Base-by-base conservation (phyloP, 2,329 filamentous ascomycete species). In the Pseudocercospora ulei region DNA sequence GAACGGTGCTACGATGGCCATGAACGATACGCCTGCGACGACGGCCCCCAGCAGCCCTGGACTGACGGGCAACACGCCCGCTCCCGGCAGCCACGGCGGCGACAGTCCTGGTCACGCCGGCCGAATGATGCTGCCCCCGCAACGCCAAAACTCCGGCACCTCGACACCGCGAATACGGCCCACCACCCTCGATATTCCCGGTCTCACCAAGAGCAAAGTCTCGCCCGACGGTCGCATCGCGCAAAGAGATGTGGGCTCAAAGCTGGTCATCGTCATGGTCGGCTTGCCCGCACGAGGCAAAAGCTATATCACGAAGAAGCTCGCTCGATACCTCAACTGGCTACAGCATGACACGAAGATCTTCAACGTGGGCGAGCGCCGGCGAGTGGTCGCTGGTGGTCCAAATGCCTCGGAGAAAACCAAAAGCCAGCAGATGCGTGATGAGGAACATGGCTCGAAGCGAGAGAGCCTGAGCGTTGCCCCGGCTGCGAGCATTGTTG, bases 241-340 rank as follows among this genome's bases (percentile, higher is more conserved):
- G 39, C 79, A 88, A 58, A 75, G 88, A 56, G 90, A 98, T 71
- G 82, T 98, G 34, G 90, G 87, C 34, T 82, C 90, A 25, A 98
- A 98, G 69, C 71, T 98, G 46, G 85, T 96, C 58, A 93, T 98
- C 55, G 78, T 98, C 60, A 98, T 98, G 90, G 90, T 98, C 44
- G 90, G 90, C 48, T 67, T 98, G 54, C 90, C 90, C 2, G 90
- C 90, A 6, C 73, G 90, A 55, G 90, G 90, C 59, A 98, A 98
- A 67, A 95, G 87, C 39, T 98, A 98, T 65, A 93, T 98, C 56
- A 96, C 90, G 46, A 96, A 96, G 70, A 98, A 98, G 67, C 75
- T 98, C 47, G 82, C 90, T 43, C 76, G 90, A 46, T 98, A 96
- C 59, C 68, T 98, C 35, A 88, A 92, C 34, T 98, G 90, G 90